phyloP scores from a whole-genome alignment of 495 filamentous ascomycete genomes.

The Aspergillus conjunctus region DNA sequence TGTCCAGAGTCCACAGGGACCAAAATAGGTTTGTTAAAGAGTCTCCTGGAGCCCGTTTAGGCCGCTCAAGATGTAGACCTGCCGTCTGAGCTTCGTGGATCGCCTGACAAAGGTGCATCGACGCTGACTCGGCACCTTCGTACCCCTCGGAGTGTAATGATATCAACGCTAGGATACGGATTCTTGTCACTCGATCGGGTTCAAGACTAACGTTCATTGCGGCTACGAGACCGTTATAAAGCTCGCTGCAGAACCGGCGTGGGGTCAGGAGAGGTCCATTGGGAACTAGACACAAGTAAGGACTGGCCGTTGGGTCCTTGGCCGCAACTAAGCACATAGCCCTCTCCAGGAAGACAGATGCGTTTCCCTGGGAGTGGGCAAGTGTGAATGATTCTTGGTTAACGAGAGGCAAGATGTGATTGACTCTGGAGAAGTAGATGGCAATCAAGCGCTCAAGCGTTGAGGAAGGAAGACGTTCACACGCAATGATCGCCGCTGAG shows the following conservation, averaged over 20 bases:
- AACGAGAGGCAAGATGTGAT: constrained; percentile 42
- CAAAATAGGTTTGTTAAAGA: constrained; percentile 61
- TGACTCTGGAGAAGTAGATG: constrained; percentile 39
- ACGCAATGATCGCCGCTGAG: constrained; percentile 34
- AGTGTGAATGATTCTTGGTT: constrained; percentile 32
- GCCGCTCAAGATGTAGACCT: constrained; percentile 60
- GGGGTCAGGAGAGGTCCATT: constrained; percentile 29
- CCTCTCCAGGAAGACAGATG: constrained; percentile 43
- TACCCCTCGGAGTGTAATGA: constrained; percentile 49
- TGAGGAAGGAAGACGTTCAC: constrained; percentile 30
- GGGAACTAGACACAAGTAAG: constrained; percentile 35
- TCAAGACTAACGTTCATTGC: constrained; percentile 47
- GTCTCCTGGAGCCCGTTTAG: constrained; percentile 37
- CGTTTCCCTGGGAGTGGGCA: constrained; percentile 24
- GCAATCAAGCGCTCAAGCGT: constrained; percentile 31
- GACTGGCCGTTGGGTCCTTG: constrained; percentile 38
- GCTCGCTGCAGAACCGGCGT: constrained; percentile 39
- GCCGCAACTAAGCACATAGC: constrained; percentile 51
- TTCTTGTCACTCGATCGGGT: constrained; percentile 45
- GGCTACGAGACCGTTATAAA: constrained; percentile 42
- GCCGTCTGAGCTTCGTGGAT: constrained; percentile 66
- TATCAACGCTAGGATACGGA: constrained; percentile 48
- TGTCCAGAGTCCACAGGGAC: constrained; percentile 68
- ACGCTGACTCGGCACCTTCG: constrained; percentile 49
- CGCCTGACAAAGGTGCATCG: constrained; percentile 47